Percentiles rank a stretch among this genome's conserved stretches.
These are phyloP conservation scores for Fusarium pininemorale DNA, from an alignment of 2,329 filamentous ascomycete genomes.

Conservation along the genomic window DNA sequence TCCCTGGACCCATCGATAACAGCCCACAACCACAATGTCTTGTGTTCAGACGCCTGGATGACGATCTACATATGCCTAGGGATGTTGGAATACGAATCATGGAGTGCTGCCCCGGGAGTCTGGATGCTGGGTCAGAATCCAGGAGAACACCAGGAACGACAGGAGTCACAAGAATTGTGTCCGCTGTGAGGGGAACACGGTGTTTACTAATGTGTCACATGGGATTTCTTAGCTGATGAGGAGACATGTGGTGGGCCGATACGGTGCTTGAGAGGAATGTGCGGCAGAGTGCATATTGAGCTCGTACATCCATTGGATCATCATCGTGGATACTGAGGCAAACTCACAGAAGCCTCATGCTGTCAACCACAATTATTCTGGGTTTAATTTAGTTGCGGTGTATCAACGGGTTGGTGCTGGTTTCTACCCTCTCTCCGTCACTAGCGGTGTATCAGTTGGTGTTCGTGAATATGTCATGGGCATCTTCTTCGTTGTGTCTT, in stretches of 20 bases:
- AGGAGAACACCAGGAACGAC: not conserved
- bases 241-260: too few relatives aligned
- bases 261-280: not conserved
- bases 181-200: not conserved
- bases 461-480: fast-evolving
- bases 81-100: too few relatives aligned
- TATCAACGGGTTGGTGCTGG: not conserved
- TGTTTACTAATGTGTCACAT: not conserved
- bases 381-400: not conserved
- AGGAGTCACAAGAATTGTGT: not conserved
- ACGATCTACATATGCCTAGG: too few relatives aligned
- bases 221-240: too few relatives aligned
- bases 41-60: too few relatives aligned
- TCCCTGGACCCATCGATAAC: not conserved
- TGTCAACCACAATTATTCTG: too few relatives aligned
- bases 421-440: not conserved
- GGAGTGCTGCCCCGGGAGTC: not conserved
- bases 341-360: not conserved
- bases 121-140: not conserved
- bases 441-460: not conserved
- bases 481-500: not conserved
- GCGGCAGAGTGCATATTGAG: not conserved
- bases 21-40: too few relatives aligned
- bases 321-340: not conserved
- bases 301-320: not conserved